Conservation (phyloP, 768 basidiomycete genomes). For the Lactarius psammicola region DNA sequence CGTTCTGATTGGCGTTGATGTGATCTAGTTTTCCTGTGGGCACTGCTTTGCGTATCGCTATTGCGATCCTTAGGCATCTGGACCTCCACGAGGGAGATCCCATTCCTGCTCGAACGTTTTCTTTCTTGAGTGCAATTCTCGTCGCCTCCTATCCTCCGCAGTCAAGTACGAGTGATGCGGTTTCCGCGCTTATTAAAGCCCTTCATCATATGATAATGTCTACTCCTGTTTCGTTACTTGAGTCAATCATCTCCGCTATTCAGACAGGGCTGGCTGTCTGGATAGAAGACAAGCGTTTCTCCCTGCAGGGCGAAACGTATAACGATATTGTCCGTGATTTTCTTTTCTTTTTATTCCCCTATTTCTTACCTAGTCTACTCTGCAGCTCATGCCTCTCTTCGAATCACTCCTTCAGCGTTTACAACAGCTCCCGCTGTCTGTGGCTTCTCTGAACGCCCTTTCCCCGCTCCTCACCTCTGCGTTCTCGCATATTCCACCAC, state of each 20-base stretch:
- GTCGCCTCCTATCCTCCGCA: conserved; percentile 16
- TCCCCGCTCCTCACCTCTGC: conserved; percentile 14
- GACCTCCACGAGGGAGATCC: conserved; percentile 5
- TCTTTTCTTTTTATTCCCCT: background rate
- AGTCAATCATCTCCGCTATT: background rate
- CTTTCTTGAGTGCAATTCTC: conserved; percentile 10
- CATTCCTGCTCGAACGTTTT: background rate
- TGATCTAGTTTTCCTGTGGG: conserved; percentile 11
- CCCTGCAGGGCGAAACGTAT: conserved; percentile 7
- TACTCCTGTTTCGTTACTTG: conserved; percentile 1
- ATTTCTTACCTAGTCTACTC: background rate
- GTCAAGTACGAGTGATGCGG: background rate
- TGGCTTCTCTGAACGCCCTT: conserved; percentile 11
- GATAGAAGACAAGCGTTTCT: conserved; percentile 18
- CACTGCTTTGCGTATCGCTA: conserved; percentile 14
- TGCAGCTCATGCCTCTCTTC: conserved; percentile 19
- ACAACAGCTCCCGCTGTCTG: conserved; percentile 3
- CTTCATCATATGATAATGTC: conserved; percentile 7
- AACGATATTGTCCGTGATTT: conserved; percentile 15
- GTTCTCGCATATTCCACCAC: conserved; percentile 21
- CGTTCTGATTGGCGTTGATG: background rate
- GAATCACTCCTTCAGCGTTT: conserved; percentile 14
- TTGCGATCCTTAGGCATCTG: conserved; percentile 12
- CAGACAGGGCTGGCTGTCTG: conserved; percentile 18
- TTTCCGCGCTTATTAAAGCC: conserved; percentile 1